Evolutionary conservation across 2,329 filamentous ascomycete species (phyloP).

Genomic region (Claviceps maximensis): DNA sequence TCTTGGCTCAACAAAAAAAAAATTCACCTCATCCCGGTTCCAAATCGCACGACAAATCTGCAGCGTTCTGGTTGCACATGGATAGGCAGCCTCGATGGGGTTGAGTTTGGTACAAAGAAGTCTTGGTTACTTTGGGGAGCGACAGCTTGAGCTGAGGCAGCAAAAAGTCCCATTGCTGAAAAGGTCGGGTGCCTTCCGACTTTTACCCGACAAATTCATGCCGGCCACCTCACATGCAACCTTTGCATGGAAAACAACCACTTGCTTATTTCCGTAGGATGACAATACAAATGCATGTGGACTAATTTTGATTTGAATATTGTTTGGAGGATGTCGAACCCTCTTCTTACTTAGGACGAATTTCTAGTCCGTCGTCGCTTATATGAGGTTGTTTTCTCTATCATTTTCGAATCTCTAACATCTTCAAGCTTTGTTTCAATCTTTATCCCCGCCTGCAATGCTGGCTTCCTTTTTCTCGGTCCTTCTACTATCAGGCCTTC

Average conservation of each 20-base stretch:
- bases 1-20: conserved; percentile 26
- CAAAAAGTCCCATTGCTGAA: conserved; percentile 16
- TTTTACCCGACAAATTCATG: conserved; percentile 17
- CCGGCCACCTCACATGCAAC: background rate
- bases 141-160: conserved; percentile 11
- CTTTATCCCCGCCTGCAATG: conserved; percentile 8
- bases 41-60: conserved; percentile 22
- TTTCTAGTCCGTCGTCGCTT: conserved; percentile 17
- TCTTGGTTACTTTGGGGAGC: background rate
- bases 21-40: conserved; percentile 29
- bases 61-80: conserved; percentile 25
- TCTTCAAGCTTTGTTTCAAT: conserved; percentile 12
- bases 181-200: conserved; percentile 13
- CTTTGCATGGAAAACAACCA: background rate
- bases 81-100: conserved; percentile 14
- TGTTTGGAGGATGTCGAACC: background rate
- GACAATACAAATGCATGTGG: background rate
- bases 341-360: background rate
- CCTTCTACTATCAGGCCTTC: conserved; percentile 13
- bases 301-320: background rate
- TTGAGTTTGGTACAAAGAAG: conserved; percentile 9
- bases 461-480: conserved; percentile 15
- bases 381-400: conserved; percentile 13
- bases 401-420: conserved; percentile 9
- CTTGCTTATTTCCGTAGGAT: background rate